Conservation (phyloP, 2,329 filamentous ascomycete species). For the Aspergillus viridinutans region DNA sequence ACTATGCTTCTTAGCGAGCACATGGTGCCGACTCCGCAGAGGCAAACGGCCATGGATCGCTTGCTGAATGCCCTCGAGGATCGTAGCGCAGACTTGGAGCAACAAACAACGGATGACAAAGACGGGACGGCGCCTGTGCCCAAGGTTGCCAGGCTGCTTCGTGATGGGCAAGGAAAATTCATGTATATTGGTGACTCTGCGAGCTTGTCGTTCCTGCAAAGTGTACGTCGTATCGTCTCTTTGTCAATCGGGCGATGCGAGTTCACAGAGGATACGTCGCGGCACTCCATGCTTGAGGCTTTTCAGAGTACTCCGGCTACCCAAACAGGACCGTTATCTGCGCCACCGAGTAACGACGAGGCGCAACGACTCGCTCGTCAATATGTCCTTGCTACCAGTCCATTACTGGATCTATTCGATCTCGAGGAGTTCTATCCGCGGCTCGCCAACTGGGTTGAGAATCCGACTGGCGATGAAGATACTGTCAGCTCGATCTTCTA, state of each 20-base stretch:
- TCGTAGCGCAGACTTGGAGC: constrained; percentile 26
- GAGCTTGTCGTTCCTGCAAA: constrained; percentile 51
- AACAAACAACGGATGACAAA: constrained; percentile 26
- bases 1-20: constrained; percentile 33
- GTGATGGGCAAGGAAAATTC: constrained; percentile 51
- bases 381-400: constrained; percentile 46
- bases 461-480: constrained; percentile 36
- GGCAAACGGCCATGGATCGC: constrained; percentile 32
- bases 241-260: constrained; percentile 42
- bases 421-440: constrained; percentile 40
- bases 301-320: constrained; percentile 29
- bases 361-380: constrained; percentile 40
- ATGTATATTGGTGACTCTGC: constrained; percentile 54
- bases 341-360: constrained; percentile 34
- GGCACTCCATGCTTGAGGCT: constrained; percentile 42
- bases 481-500: constrained; percentile 47
- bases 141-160: constrained; percentile 44
- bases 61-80: constrained; percentile 32
- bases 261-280: constrained; percentile 38
- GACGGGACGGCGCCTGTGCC: constrained; percentile 32
- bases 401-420: constrained; percentile 48
- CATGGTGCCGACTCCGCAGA: constrained; percentile 25
- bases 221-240: constrained; percentile 48
- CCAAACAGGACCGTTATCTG: constrained; percentile 24
- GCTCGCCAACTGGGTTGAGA: constrained; percentile 36